Evolutionary conservation across 1,284 basidiomycete genomes (phyloP).

Genomic region (Lignosus rhinocerotis): DNA sequence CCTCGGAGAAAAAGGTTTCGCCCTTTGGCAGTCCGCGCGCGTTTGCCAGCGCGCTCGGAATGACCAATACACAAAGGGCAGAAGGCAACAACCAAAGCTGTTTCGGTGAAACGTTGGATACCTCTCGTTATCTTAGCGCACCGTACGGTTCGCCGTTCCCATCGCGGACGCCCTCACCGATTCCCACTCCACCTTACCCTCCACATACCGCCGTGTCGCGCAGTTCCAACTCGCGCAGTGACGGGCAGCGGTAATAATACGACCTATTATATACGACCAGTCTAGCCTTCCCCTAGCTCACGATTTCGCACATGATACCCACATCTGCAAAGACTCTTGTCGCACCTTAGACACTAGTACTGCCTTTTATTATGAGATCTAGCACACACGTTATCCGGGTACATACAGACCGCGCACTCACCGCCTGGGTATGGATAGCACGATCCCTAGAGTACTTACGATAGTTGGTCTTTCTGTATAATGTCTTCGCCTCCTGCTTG

Average conservation of each 20-base stretch:
- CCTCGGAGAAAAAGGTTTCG: constrained; percentile 44
- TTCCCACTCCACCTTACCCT: constrained; percentile 36
- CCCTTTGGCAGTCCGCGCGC: constrained; percentile 52
- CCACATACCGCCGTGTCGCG: constrained; percentile 24
- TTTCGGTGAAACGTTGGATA: constrained; percentile 53
- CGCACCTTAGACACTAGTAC: constrained; percentile 23
- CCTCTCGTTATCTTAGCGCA: constrained; percentile 56
- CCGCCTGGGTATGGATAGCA: constrained; percentile 17
- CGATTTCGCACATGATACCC: constrained; percentile 33
- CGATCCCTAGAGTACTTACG: constrained; percentile 25
- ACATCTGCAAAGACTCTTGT: constrained; percentile 22
- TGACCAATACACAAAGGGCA: constrained; percentile 36
- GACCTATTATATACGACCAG: constrained; percentile 29
- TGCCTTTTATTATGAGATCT: constrained; percentile 27
- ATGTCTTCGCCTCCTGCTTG: constrained; percentile 8
- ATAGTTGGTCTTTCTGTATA: constrained; percentile 25
- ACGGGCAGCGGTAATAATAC: constrained; percentile 27
- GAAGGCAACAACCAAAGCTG: constrained; percentile 32
- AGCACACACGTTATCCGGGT: constrained; percentile 25
- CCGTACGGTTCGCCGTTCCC: constrained; percentile 69
- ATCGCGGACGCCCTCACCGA: constrained; percentile 58
- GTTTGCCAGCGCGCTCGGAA: constrained; percentile 47
- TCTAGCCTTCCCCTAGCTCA: constrained; percentile 33
- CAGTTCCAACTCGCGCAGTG: constrained; percentile 15
- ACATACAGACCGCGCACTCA: constrained; percentile 19